Evolutionary conservation across 129 eudicot species (phyloP).

Genomic region (Pulicaria dysenterica): DNA sequence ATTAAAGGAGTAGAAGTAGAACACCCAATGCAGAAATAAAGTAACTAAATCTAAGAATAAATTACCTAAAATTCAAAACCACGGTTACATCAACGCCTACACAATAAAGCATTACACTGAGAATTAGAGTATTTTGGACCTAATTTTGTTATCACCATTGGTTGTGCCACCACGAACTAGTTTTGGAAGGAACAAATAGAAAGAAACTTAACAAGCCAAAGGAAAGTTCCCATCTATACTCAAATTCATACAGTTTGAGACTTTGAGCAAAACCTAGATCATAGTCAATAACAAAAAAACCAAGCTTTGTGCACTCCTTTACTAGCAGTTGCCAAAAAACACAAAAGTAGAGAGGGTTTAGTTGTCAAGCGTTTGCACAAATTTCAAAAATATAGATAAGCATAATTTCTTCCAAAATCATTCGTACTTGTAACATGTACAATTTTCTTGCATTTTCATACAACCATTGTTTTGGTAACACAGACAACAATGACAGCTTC

Average conservation of each 20-base stretch:
- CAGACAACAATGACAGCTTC: background rate
- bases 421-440: background rate
- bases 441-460: background rate
- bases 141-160: background rate
- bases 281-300: background rate
- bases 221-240: too few relatives aligned
- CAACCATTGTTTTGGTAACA: background rate
- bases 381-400: background rate
- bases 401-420: background rate
- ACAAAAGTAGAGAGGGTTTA: background rate
- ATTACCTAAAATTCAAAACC: constrained; percentile 6
- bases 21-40: background rate
- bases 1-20: too few relatives aligned
- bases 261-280: background rate
- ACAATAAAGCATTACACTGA: background rate
- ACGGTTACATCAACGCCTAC: background rate
- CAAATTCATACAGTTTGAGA: background rate
- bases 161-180: too few relatives aligned
- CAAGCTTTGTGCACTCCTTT: too few relatives aligned
- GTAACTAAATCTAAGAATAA: background rate
- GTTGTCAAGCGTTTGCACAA: background rate
- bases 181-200: too few relatives aligned
- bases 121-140: background rate
- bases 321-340: too few relatives aligned
- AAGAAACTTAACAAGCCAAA: too few relatives aligned